Base-by-base conservation (phyloP, 2,329 filamentous ascomycete species). In the Ophiostoma pallidulum region DNA sequence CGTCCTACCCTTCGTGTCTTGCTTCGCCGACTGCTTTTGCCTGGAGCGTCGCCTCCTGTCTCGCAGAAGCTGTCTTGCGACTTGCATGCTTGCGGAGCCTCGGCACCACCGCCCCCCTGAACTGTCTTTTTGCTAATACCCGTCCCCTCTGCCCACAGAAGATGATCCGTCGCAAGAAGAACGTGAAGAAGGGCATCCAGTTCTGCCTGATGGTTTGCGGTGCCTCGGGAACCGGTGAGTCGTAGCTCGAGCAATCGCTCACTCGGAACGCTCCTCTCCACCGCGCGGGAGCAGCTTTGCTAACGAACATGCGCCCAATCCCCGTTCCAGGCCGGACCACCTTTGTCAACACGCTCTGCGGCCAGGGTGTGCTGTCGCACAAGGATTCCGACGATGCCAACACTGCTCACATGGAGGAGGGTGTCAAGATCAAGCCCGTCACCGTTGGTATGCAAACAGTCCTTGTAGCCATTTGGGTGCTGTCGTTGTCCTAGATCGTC, bases 121-220 rank as follows among this genome's bases (percentile, higher is more conserved):
- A 39, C n/a, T 28, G 18, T 10, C 28, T 33, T 44, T 29, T 46
- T 48, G 58, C 60, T 62, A 58, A 62, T 54, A 45, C 20, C 36
- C 19, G 26, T 16, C 19, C 43, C 19, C 43, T 24, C 12, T 10
- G 14, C n/a, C 33, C 18, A 39, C 68, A 88, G 82, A 87, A 94
- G 71, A 92, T 95, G 86, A 90, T 96, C 68, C 90, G 92, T 73
- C 85, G 88, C 72, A 98, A 98, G 91, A 98, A 98, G 86, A 97
- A 98, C 80, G 91, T 98, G 74, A 96, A 96, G 86, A 96, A 96
- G 81, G 92, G 92, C 66, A 97, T 98, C 66, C 92, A 98, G 78
- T 98, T 98, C 77, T 97, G 90, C 71, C 73, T 98, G 80, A 98
- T 98, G 92, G 92, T 98, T 64, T 97, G 92, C 67, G 92, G 92